A percentile compares a stretch with the other conserved stretches of the same genome.
Conservation (phyloP, 2,329 filamentous ascomycete genomes). For the Chaetomium olivaceum region DNA sequence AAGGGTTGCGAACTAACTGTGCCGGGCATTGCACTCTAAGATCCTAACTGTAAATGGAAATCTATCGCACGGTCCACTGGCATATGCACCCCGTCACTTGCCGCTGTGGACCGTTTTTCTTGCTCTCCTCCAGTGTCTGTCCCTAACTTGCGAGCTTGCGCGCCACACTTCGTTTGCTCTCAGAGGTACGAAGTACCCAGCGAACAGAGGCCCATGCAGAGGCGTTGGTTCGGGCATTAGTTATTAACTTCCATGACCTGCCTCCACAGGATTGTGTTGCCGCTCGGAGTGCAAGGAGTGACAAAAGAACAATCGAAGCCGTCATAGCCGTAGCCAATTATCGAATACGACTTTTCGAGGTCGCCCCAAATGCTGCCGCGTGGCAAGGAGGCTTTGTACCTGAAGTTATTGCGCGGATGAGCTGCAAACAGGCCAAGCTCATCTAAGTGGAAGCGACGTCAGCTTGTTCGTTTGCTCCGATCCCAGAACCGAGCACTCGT, state of each 20-base stretch:
- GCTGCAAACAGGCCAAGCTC: neutral
- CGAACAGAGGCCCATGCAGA: neutral
- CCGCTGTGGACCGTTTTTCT: conserved; percentile 4
- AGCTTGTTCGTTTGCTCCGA: neutral
- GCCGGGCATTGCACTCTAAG: neutral
- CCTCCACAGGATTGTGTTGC: neutral
- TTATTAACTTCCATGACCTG: neutral
- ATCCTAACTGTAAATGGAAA: conserved; percentile 6
- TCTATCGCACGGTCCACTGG: conserved; percentile 7
- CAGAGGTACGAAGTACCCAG: neutral
- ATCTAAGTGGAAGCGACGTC: conserved; percentile 5
- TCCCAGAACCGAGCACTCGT: neutral
- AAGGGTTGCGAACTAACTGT: neutral
- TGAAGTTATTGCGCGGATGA: neutral
- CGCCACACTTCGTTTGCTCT: neutral
- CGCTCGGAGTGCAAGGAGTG: neutral
- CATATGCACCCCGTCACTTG: conserved; percentile 4
- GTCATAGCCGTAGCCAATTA: conserved; percentile 5
- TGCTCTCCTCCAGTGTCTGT: neutral
- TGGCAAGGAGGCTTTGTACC: neutral
- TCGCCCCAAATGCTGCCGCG: conserved; percentile 10
- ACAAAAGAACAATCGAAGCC: neutral
- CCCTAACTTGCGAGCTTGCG: too few species aligned
- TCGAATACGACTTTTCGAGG: neutral
- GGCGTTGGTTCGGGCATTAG: conserved; percentile 3